These are phyloP conservation scores for Penicillium glabrum DNA, from an alignment of 2,329 filamentous ascomycete genomes.

Conservation along the genomic window DNA sequence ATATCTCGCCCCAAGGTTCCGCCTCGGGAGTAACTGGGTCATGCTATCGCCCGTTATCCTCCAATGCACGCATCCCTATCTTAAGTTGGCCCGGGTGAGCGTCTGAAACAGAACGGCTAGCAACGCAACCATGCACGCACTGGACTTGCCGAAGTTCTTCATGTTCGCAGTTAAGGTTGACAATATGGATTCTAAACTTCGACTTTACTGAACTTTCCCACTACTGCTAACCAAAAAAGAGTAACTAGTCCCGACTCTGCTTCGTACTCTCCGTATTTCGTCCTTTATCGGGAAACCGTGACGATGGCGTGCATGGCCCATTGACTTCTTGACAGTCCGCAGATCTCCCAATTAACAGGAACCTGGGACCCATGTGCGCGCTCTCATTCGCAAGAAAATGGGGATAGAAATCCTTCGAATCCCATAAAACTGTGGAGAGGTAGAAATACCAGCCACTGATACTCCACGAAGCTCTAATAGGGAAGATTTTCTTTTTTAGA, in stretches of 20 bases:
- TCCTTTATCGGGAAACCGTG: not conserved
- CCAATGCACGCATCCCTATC: not conserved
- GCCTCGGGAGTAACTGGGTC: not conserved
- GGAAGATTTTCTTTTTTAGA: not conserved
- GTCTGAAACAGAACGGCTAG: constrained; percentile 1
- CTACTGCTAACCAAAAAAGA: not conserved
- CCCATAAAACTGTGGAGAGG: not conserved
- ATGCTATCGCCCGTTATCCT: not conserved
- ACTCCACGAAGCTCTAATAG: not conserved
- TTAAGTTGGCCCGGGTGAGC: not conserved
- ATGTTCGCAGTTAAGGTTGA: not conserved
- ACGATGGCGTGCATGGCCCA: not conserved
- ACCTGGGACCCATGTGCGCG: not conserved
- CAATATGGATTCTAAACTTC: not conserved
- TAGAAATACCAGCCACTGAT: not conserved
- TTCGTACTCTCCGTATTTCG: not conserved
- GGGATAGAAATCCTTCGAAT: not conserved
- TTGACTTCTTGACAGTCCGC: not conserved
- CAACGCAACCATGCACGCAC: not conserved
- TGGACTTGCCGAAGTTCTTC: not conserved
- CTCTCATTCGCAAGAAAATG: not conserved
- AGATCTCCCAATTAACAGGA: not conserved
- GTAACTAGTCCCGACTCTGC: not conserved
- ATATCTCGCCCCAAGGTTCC: too few species aligned
- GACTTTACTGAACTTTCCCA: not conserved